Base-by-base conservation (phyloP, 2,329 filamentous ascomycete genomes). In the Aspergillus bombycis region DNA sequence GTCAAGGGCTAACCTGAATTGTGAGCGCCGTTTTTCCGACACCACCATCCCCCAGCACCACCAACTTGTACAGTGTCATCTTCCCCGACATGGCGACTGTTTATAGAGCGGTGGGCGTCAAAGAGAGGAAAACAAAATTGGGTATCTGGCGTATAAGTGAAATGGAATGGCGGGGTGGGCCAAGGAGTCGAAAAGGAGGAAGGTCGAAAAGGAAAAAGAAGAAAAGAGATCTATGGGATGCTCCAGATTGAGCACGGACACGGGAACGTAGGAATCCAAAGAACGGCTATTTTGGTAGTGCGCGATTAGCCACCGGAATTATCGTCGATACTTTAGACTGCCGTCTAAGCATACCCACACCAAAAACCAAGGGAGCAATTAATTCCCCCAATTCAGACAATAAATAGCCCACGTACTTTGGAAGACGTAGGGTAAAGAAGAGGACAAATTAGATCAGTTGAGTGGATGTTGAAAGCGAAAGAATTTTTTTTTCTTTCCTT, bases 31-130 rank as follows among this genome's bases (percentile, higher is more conserved):
- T 97, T 82, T 97, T 97, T 72, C 93, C 93, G 66, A 97, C 93
- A 81, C 93, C 93, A 82, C 93, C 93, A 78, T 97, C 93, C 73
- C 93, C 94, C 68, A 97, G 84, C 82, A 97, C 93, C 87, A 97
- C 93, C 86, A 97, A 82, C 83, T 96, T 96, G 85, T 97, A 96
- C 79, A 96, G 83, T 77, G 93, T 94, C 93, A 96, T 96, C 85
- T 94, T 94, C 75, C 91, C 91, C 82, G 92, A 89, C 92, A 95
- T 95, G 79, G 75, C 84, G 75, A 70, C 62, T 56, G 58, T 63
- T 28, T 62, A 48, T 58, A 48, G 48, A 48, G 45, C 21, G 34
- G 34, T 38, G 36, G 55, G 38, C n/a, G 30, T 30, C 46, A 41
- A 53, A 30, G 36, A 56, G 36, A 36, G 46, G 52, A 26, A 61